Percentiles rank a stretch among this genome's conserved stretches.
Evolutionary conservation across 108 stramenopile species (phyloP).

Genomic region (Aurantiochytrium sp.): DNA sequence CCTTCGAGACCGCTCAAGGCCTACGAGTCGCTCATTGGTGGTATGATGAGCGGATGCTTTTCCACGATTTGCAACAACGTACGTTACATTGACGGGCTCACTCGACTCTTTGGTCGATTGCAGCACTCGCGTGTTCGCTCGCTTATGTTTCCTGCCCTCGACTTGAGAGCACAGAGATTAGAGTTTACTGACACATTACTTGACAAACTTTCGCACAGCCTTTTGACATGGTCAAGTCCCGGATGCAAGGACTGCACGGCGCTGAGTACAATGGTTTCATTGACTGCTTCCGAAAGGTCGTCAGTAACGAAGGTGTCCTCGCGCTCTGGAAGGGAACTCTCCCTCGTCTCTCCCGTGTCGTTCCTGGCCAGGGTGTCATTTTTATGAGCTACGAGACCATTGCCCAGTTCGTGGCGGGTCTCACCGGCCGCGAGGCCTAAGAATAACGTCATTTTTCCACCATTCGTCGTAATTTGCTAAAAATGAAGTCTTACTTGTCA

Average conservation of each 20-base stretch:
- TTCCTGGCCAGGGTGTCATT: conserved; percentile 25
- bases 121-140: too few relatives aligned
- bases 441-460: too few relatives aligned
- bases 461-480: too few relatives aligned
- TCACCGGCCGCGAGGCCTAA: neutral
- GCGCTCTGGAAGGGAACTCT: conserved; percentile 88
- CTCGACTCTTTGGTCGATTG: too few relatives aligned
- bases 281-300: conserved; percentile 85
- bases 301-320: conserved; percentile 67
- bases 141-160: neutral
- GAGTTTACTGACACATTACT: neutral
- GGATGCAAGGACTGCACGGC: conserved; percentile 89
- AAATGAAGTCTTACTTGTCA: too few relatives aligned
- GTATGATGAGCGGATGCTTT: conserved; percentile 92
- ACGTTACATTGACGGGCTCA: neutral
- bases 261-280: conserved; percentile 69
- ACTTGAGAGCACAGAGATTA: neutral
- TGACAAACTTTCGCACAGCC: conserved; percentile 32
- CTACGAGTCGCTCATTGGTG: conserved; percentile 75
- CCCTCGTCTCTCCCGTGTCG: conserved; percentile 54
- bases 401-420: neutral
- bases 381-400: conserved; percentile 7
- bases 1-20: conserved; percentile 14
- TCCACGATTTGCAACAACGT: conserved; percentile 82
- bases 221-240: conserved; percentile 94